Evolutionary conservation across 306 rosid species (phyloP).

Genomic region (Glycine tomentella): DNA sequence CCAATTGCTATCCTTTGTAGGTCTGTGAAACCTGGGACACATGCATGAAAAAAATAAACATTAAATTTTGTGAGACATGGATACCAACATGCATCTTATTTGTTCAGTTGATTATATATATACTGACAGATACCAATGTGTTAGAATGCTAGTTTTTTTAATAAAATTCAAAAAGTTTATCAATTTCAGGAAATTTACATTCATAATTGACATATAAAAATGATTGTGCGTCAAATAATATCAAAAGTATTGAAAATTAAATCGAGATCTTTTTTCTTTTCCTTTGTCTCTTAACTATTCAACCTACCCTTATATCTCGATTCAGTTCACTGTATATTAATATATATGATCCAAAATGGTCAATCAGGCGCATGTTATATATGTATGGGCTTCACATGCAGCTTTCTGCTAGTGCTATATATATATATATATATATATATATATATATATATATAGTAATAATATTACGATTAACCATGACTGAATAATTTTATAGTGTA

Average conservation of each 20-base stretch:
- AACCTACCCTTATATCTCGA: no score
- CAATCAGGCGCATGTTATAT: not conserved
- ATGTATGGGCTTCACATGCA: constrained; percentile 14
- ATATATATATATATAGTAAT: not conserved
- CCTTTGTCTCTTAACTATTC: no score
- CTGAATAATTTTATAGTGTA: not conserved
- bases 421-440: no score
- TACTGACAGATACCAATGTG: no score
- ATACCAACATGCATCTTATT: not conserved
- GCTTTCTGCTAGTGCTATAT: constrained; percentile 1
- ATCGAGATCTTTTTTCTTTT: no score
- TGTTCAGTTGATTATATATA: not conserved
- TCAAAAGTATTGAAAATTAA: no score
- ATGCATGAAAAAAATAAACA: not conserved
- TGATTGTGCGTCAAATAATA: no score
- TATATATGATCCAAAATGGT: not conserved
- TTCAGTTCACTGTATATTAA: not conserved
- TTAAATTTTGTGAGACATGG: constrained; percentile 1
- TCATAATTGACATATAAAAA: no score
- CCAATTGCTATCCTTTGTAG: constrained; percentile 88
- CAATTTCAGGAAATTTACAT: no score
- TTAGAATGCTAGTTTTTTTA: no score
- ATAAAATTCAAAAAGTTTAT: no score
- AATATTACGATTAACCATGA: not conserved
- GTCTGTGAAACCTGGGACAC: constrained; percentile 72